Percentiles rank a stretch among this genome's conserved stretches.
Conservation (phyloP, 225 moss, liverwort and hornwort species). For the Pleurozium schreberi region DNA sequence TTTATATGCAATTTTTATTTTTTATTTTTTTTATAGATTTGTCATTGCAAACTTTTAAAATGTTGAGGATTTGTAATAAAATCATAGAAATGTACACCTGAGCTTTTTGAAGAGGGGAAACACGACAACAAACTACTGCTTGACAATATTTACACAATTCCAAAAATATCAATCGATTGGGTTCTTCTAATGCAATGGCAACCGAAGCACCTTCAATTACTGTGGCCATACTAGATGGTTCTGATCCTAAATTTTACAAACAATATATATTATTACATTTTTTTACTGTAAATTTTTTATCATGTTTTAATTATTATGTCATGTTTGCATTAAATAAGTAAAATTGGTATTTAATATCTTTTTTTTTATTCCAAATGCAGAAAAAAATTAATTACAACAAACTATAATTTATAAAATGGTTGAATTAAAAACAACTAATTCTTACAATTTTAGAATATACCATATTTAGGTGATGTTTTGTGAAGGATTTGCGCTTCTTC, state of each 20-base stretch:
- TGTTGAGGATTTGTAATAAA: background rate
- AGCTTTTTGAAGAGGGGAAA: slow-evolving; percentile 91
- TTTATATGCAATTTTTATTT: background rate
- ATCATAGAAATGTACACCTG: slow-evolving; percentile 13
- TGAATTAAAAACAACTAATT: background rate
- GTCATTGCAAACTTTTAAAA: background rate
- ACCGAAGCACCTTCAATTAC: slow-evolving; percentile 79
- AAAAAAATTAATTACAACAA: too few relatives aligned
- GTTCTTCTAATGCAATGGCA: slow-evolving; percentile 64
- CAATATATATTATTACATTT: background rate
- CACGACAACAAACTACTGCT: slow-evolving; percentile 84
- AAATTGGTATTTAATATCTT: too few relatives aligned
- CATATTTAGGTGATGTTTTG: slow-evolving; percentile 11
- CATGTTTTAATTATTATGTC: background rate
- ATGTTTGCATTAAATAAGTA: too few relatives aligned
- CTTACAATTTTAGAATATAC: background rate
- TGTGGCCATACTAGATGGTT: slow-evolving; percentile 69
- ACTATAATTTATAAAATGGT: background rate
- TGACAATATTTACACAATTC: slow-evolving; percentile 74
- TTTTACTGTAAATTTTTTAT: too few relatives aligned
- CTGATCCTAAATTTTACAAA: background rate
- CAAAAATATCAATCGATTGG: slow-evolving; percentile 56
- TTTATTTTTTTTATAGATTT: background rate
- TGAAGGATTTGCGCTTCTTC: slow-evolving; percentile 57
- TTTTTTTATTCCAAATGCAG: background rate